Evolutionary conservation across 345 rosid species (phyloP).

Genomic region (Passiflora organensis): DNA sequence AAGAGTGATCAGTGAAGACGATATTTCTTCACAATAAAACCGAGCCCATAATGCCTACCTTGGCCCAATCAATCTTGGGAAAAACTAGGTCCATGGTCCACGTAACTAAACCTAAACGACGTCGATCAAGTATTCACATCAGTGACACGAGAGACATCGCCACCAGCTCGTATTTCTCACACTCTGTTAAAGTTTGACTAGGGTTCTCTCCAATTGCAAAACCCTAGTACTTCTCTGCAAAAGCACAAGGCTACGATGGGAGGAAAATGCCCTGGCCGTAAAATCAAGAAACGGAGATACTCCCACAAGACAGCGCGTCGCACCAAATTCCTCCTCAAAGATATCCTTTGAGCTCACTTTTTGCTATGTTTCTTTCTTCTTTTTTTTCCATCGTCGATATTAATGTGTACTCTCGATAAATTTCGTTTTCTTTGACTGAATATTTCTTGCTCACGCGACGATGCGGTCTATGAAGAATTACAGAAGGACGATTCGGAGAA

Average conservation of each 20-base stretch:
- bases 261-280: conserved; percentile 43
- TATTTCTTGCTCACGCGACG: conserved; percentile 52
- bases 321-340: conserved; percentile 72
- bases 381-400: not conserved
- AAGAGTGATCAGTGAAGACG: too few species aligned
- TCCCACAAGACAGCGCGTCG: conserved; percentile 91
- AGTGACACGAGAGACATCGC: too few species aligned
- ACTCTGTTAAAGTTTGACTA: too few species aligned
- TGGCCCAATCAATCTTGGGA: too few species aligned
- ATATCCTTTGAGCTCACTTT: conserved; percentile 67
- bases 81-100: too few species aligned
- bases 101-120: too few species aligned
- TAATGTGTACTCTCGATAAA: not conserved
- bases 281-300: conserved; percentile 89
- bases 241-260: conserved; percentile 21
- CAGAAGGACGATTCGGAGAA: conserved; percentile 56
- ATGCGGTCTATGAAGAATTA: conserved; percentile 71
- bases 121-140: too few species aligned
- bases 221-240: too few species aligned
- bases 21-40: too few species aligned
- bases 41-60: too few species aligned
- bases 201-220: too few species aligned
- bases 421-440: conserved; percentile 30
- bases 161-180: too few species aligned
- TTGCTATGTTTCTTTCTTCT: not conserved